Conservation (phyloP, 2,329 filamentous ascomycete species). For the Fusarium napiforme region DNA sequence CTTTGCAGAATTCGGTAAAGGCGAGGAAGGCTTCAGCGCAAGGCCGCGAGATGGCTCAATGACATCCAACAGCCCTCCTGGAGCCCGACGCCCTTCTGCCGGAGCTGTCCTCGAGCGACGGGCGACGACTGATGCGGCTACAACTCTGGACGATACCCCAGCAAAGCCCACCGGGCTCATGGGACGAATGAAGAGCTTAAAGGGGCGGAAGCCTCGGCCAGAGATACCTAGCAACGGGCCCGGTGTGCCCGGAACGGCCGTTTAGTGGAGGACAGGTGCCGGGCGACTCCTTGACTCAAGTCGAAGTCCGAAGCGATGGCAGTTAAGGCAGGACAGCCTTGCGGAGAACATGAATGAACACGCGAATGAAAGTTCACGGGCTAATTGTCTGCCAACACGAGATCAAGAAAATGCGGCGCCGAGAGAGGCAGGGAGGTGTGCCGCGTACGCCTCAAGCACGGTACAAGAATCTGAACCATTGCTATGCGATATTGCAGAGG, state of each 20-base stretch:
- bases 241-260: constrained; percentile 55
- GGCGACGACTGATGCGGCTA: constrained; percentile 67
- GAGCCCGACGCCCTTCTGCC: constrained; percentile 50
- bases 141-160: constrained; percentile 53
- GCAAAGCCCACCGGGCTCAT: constrained; percentile 72
- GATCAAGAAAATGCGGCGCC: constrained; percentile 41
- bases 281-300: constrained; percentile 35
- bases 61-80: constrained; percentile 68
- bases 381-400: constrained; percentile 9
- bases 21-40: constrained; percentile 63
- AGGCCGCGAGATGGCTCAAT: constrained; percentile 52
- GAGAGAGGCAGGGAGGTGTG: constrained; percentile 19
- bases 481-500: constrained; percentile 24
- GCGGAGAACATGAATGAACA: constrained; percentile 13
- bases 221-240: constrained; percentile 52
- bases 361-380: constrained; percentile 9
- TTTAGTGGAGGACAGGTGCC: constrained; percentile 48
- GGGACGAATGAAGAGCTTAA: constrained; percentile 84
- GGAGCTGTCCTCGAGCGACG: constrained; percentile 69
- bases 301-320: constrained; percentile 30
- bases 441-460: constrained; percentile 4
- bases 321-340: constrained; percentile 16
- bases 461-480: constrained; percentile 32
- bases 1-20: constrained; percentile 78
- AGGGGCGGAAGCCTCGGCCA: constrained; percentile 64